Base-by-base conservation (phyloP, 1,139 yeast species). In the Diutina neorugosa region DNA sequence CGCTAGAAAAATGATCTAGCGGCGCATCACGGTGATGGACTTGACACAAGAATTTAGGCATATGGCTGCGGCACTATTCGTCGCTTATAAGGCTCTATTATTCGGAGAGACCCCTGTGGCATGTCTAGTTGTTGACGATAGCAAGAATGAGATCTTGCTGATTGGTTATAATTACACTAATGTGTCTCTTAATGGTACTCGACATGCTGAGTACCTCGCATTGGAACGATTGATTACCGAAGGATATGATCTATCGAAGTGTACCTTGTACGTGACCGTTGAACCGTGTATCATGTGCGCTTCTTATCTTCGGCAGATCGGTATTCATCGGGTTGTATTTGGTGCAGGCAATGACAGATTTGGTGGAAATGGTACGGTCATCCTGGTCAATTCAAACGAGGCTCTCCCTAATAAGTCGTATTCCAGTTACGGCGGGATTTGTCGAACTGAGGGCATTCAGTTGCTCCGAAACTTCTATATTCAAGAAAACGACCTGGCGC, bases 271-370 rank as follows among this genome's bases (percentile, higher is more conserved):
- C 65, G 99, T 93, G 23, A 89, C 98, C 0, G 98, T 93, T 1
- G 99, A 93, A 66, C 99, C 99, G 0, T 93, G 99, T 65, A 85
- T 94, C 11, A 93, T 93, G 99, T 93, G 99, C 70, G 98, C 97
- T 0, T 84, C 95, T 31, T 93, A 96, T 2, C 69, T 93, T 52
- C 78, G 93, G 54, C 98, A 93, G 62, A 66, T 91, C 41, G 84
- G 86, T 1, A 80, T 93, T 19, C 69, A 80, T 21, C 72, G 73
- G 47, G 96, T 91, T 1, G 81, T 83, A 49, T 93, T 86, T 62
- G 98, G 98, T 0, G 91, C 97, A 63, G 94, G 90, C 0, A 93
- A 93, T 64, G 98, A 93, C 59, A 69, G 98, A 52, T 93, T 93
- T 69, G 98, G 98, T 0, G 98, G 98, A 0, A 90, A 91, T 64